Base-by-base conservation (phyloP, 179 eudicot species). In the Pouteria campechiana region DNA sequence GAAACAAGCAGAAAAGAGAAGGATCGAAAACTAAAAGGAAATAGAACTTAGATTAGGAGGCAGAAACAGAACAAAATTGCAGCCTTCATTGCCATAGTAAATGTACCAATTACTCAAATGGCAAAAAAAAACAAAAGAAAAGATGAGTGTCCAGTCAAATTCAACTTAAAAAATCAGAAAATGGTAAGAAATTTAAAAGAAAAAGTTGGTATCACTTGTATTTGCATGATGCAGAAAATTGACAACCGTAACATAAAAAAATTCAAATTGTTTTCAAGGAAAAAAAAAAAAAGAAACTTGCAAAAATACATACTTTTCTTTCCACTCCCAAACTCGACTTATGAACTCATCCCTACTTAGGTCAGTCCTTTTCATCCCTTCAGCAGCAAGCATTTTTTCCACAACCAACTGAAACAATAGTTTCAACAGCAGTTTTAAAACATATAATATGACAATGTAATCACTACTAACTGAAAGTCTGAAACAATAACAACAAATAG, bases 301-400 rank as follows among this genome's bases (percentile, higher is more conserved):
- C 44, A 49, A 19, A 25, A 63, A 46, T 43, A 48, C 67, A 61
- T 74, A 90, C 98, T 86, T 90, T 47, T 82, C 88, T 69, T 90
- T 90, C 98, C 98, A 90, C 72, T 79, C 78, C 98, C 98, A 86
- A 37, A 90, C 96, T 68, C 82, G 79, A 35, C 77, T 73, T 44
- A 73, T 47, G 52, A 90, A 90, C 60, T 82, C 92, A 6, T 86
- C 92, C 69, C 98, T 69, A 25, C 82, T 75, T 69, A 90, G 58
- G 17, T 90, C 98, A 66, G 60, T 69, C 69, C 94, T 76, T 63
- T 77, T 90, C 45, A 79, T 69, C 47, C 98, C 98, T 76, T 86
- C 92, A 41, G 81, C 59, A 12, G 94, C 87, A 49, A 90, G 90
- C 98, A 90, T 79, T 63, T 69, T 83, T 71, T 90, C 98, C 45